Evolutionary conservation across 2,329 filamentous ascomycete species (phyloP), one percentile per base, ranked within the genome.

Genomic region (Aureobasidium lini): DNA sequence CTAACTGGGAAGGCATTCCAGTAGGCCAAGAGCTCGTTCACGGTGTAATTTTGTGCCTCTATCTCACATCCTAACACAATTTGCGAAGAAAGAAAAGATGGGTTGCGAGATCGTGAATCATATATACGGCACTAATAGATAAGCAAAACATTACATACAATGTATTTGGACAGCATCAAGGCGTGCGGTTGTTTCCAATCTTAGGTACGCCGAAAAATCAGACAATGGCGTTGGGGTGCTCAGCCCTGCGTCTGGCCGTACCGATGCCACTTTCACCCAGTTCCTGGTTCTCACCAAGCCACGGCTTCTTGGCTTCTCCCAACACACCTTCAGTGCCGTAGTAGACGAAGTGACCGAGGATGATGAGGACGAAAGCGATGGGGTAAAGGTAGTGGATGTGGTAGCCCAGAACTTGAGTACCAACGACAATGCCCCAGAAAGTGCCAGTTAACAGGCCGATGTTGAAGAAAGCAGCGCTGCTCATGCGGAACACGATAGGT

Each of bases 341-440:
- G 75, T 99, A 99, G 47, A 90, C 80, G 50, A 92, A 79, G 66
- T 96, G 83, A 1, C 94, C 93, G 31, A 92, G 57, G 65, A 99
- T 85, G 72, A 99, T 97, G 65, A 92, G 80, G 9, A 95, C 89
- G 72, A 99, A 99, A 11, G 94, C 93, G 70, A 96, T 89, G 5
- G 94, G 93, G 75, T 99, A 99, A 76, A 96, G 81, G 80, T 84
- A 96, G 76, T 96, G 89, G 60, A 99, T 84, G 42, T 75, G 75
- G 66, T 88, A 83, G 46, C 87, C 84, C 69, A 99, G 95, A 50
- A 97, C 89, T 70, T 86, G 82, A 66, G 95, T 84, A 52, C 94
- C 94, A 66, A 99, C 93, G 65, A 95, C 88, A 63, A 95, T 88
- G 64, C 91, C 92, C 94, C 94, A 99, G 77, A 97, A 97, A 76